phyloP scores from a whole-genome alignment of 192 early-diverging fungal genomes.

The Linderina pennispora region DNA sequence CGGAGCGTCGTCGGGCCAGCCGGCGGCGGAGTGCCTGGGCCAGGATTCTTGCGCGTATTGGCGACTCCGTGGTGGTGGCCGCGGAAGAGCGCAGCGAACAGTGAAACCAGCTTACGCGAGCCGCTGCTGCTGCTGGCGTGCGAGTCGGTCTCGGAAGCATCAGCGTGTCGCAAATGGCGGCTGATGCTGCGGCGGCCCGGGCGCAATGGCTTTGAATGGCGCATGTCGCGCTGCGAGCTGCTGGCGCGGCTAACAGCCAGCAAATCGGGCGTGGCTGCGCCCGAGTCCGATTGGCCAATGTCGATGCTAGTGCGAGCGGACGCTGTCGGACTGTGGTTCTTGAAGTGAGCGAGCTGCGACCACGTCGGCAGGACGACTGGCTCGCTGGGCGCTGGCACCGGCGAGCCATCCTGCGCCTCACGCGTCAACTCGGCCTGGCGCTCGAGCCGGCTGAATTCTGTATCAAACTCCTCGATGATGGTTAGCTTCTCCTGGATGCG shows the following conservation, averaged over 20 bases:
- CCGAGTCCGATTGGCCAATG: conserved; percentile 26
- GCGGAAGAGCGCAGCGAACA: conserved; percentile 67
- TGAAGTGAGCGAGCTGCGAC: conserved; percentile 37
- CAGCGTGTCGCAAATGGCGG: conserved; percentile 22
- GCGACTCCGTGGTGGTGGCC: conserved; percentile 16
- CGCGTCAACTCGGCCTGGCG: conserved; percentile 34
- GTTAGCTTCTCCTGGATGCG: conserved; percentile 36
- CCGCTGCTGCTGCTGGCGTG: conserved; percentile 32
- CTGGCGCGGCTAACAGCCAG: too few relatives aligned
- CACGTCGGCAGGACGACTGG: conserved; percentile 28
- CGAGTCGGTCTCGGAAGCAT: conserved; percentile 13
- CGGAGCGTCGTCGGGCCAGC: conserved; percentile 18
- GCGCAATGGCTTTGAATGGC: conserved; percentile 42
- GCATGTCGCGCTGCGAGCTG: too few relatives aligned
- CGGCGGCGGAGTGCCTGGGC: too few relatives aligned
- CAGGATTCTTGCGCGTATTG: conserved; percentile 18
- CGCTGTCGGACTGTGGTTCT: conserved; percentile 23
- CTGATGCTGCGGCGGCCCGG: conserved; percentile 43
- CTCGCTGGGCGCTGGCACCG: not conserved
- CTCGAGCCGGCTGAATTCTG: conserved; percentile 42
- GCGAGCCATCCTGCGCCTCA: conserved; percentile 19
- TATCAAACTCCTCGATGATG: conserved; percentile 43
- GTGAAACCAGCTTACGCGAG: conserved; percentile 61
- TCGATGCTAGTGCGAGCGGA: conserved; percentile 45
- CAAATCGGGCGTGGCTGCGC: conserved; percentile 34